Evolutionary conservation across 2,329 filamentous ascomycete species (phyloP).

Genomic region (Penicillium polonicum): DNA sequence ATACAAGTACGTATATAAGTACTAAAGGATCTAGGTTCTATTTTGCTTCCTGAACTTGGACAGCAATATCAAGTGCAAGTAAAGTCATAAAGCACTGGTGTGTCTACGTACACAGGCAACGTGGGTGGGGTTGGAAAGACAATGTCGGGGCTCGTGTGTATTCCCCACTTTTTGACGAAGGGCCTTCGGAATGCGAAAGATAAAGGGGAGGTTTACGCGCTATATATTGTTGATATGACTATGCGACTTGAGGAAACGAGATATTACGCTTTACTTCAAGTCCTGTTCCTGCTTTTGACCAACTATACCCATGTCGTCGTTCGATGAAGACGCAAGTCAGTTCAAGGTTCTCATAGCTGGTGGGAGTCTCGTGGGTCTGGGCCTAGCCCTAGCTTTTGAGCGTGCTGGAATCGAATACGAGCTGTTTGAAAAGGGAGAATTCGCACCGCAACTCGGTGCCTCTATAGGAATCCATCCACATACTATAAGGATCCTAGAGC

Average conservation of each 20-base stretch:
- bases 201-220: neutral
- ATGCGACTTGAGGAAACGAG: too few species aligned
- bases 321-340: neutral
- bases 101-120: neutral
- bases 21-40: neutral
- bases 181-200: neutral
- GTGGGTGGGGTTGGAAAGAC: too few species aligned
- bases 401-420: constrained; percentile 15
- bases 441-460: constrained; percentile 9
- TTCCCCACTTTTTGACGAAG: neutral
- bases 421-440: constrained; percentile 16
- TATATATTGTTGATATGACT: neutral
- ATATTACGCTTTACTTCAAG: neutral
- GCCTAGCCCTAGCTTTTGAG: constrained; percentile 11
- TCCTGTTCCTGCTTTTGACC: neutral
- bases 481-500: constrained; percentile 12
- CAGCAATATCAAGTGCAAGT: neutral
- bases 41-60: neutral
- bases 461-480: constrained; percentile 3
- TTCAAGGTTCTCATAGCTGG: constrained; percentile 17
- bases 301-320: neutral
- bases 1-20: neutral
- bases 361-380: constrained; percentile 14
- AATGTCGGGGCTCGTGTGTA: neutral
- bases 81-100: neutral